Percentiles rank a stretch among this genome's conserved stretches.
Evolutionary conservation across 768 basidiomycete species (phyloP).

Genomic region (Mycena leptocephala): DNA sequence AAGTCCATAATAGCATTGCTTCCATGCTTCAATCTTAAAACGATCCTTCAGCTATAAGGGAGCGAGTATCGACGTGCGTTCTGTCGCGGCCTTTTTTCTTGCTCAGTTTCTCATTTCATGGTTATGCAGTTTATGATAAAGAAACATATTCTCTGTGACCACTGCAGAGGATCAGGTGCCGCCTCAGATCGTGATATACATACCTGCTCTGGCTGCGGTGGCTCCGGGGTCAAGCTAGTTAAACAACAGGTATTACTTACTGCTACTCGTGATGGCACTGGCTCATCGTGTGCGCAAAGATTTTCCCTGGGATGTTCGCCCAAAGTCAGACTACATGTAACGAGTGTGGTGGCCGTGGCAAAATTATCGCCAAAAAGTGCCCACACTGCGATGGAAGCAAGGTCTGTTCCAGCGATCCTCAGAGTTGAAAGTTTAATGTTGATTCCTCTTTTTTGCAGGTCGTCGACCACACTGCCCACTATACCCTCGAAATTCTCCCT

Average conservation of each 20-base stretch:
- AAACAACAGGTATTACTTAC: constrained; percentile 78
- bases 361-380: constrained; percentile 83
- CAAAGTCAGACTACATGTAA: constrained; percentile 89
- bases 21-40: constrained; percentile 21
- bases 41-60: constrained; percentile 79
- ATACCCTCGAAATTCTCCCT: constrained; percentile 88
- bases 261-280: not conserved
- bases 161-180: constrained; percentile 96
- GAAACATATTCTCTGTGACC: constrained; percentile 94
- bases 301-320: constrained; percentile 97
- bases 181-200: constrained; percentile 92
- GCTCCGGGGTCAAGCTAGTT: constrained; percentile 87
- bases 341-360: constrained; percentile 90
- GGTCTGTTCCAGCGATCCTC: constrained; percentile 14
- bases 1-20: constrained; percentile 44
- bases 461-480: constrained; percentile 83
- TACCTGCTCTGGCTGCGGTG: constrained; percentile 88
- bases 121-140: constrained; percentile 87
- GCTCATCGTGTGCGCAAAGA: constrained; percentile 48
- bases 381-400: constrained; percentile 89
- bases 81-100: constrained; percentile 37
- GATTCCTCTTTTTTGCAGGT: constrained; percentile 55
- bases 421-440: not conserved
- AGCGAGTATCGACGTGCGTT: constrained; percentile 84
- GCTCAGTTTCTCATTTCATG: constrained; percentile 18